A percentile compares a stretch with the other conserved stretches of the same genome.
Conservation (phyloP, 2,329 filamentous ascomycete species). For the Truncatella angustata region DNA sequence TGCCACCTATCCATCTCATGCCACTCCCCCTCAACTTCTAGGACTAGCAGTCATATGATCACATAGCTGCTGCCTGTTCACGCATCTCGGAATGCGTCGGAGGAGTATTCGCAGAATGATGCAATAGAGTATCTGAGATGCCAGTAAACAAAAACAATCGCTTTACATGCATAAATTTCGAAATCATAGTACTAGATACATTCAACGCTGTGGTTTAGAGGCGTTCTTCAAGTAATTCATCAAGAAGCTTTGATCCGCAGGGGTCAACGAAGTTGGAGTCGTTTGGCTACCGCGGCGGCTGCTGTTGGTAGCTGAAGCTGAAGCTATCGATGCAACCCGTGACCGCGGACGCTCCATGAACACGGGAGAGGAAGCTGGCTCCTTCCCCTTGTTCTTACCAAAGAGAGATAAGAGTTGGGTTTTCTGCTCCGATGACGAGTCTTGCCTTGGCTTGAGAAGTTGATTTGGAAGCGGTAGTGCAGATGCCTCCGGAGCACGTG, state of each 20-base stretch:
- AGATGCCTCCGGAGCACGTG: constrained; percentile 26
- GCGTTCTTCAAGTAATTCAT: constrained; percentile 68
- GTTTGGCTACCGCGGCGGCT: constrained; percentile 46
- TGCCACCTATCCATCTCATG: no score
- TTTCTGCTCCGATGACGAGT: constrained; percentile 23
- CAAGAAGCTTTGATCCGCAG: constrained; percentile 73
- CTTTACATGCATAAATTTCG: no score
- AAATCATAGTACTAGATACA: neutral
- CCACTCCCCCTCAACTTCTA: no score
- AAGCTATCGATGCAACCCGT: constrained; percentile 43
- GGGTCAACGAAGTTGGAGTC: constrained; percentile 53
- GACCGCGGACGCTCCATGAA: constrained; percentile 27
- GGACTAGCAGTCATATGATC: no score
- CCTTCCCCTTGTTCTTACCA: constrained; percentile 22
- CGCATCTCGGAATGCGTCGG: no score
- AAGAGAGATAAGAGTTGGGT: constrained; percentile 6
- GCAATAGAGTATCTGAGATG: no score
- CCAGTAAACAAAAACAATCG: neutral
- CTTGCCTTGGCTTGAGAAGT: constrained; percentile 29
- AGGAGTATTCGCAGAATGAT: no score
- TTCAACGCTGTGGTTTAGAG: constrained; percentile 27
- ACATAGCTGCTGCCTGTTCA: no score
- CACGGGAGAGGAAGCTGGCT: constrained; percentile 20
- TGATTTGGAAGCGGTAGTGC: constrained; percentile 24
- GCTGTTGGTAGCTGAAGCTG: constrained; percentile 30